phyloP scores from a whole-genome alignment of 164 flowering plant genomes.

The Magnolia sinica region DNA sequence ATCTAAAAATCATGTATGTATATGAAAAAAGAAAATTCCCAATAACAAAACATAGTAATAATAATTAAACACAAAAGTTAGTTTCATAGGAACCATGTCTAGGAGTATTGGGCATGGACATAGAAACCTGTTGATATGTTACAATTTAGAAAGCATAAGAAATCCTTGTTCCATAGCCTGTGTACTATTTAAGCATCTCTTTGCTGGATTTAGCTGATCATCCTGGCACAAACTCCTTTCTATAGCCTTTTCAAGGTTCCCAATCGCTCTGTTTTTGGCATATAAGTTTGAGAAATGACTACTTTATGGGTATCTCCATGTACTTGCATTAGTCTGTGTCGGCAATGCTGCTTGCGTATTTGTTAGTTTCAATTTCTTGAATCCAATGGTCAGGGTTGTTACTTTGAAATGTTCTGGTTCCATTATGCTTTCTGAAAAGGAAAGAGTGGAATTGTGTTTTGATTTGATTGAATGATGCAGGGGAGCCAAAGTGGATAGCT shows the following conservation, averaged over 20 bases:
- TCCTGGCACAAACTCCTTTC: background rate
- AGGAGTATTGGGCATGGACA: too few species aligned
- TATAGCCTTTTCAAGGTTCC: background rate
- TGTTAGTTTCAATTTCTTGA: background rate
- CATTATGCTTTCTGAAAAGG: background rate
- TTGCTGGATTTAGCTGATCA: too few species aligned
- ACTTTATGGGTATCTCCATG: background rate
- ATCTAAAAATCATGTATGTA: too few species aligned
- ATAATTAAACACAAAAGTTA: too few species aligned
- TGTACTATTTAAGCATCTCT: too few species aligned
- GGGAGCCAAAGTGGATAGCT: conserved; percentile 16
- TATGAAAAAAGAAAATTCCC: too few species aligned
- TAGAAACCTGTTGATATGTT: too few species aligned
- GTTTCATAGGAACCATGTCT: too few species aligned
- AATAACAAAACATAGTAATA: too few species aligned
- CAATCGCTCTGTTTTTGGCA: background rate
- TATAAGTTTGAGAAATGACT: background rate
- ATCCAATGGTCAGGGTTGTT: background rate
- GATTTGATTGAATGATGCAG: conserved; percentile 1
- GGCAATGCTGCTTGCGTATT: background rate
- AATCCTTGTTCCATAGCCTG: too few species aligned
- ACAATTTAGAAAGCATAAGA: too few species aligned
- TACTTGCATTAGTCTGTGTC: background rate
- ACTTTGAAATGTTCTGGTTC: background rate
- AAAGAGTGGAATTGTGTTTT: background rate